These are phyloP conservation scores for Naganishia vaughanmartiniae DNA, from an alignment of 768 basidiomycete genomes.

Conservation along the genomic window DNA sequence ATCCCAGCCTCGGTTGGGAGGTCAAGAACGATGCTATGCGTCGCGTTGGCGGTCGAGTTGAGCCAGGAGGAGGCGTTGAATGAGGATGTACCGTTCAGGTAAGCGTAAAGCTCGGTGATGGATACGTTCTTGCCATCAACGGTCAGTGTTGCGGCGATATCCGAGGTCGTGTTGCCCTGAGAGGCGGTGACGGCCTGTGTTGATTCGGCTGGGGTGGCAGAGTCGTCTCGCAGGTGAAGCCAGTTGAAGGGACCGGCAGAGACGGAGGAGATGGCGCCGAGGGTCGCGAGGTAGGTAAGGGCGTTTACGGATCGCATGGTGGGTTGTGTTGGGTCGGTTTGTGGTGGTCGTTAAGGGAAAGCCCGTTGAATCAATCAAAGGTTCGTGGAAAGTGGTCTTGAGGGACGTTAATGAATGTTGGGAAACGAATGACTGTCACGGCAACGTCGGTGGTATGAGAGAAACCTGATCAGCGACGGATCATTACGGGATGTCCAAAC, in stretches of 20 bases:
- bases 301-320: conserved; percentile 24
- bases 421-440: conserved; percentile 4
- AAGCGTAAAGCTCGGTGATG: conserved; percentile 13
- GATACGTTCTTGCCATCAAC: conserved; percentile 18
- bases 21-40: conserved; percentile 15
- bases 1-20: neutral
- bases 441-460: neutral
- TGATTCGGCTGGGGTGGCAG: conserved; percentile 3
- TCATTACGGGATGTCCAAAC: neutral
- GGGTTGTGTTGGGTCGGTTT: neutral
- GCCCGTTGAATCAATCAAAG: conserved; percentile 13
- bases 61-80: conserved; percentile 19
- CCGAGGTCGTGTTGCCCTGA: neutral
- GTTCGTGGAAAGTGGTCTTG: neutral
- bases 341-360: neutral
- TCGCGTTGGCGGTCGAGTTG: conserved; percentile 19
- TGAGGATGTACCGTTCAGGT: conserved; percentile 13
- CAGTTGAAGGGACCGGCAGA: conserved; percentile 17
- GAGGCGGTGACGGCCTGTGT: neutral
- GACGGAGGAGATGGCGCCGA: conserved; percentile 19
- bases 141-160: neutral
- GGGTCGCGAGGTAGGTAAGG: conserved; percentile 23
- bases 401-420: conserved; percentile 20
- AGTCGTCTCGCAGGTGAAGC: conserved; percentile 17
- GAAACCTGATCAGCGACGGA: conserved; percentile 1